These are phyloP conservation scores for Theobroma cacao DNA, from an alignment of 345 rosid species.

Conservation along the genomic window DNA sequence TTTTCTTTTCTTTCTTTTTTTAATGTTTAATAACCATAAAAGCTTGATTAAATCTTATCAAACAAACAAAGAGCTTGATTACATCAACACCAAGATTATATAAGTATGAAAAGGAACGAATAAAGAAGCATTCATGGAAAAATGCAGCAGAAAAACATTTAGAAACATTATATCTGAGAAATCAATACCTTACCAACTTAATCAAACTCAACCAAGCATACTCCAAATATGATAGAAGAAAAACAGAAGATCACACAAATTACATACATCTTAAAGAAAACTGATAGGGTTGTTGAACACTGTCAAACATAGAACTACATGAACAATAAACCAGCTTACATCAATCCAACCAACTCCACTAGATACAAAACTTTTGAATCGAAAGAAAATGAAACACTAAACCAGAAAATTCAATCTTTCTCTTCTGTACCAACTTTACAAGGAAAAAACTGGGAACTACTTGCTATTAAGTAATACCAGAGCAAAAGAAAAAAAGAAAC, in stretches of 20 bases:
- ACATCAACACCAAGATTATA: background rate
- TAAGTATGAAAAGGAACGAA: background rate
- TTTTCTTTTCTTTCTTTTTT: too few relatives aligned
- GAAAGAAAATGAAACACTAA: background rate
- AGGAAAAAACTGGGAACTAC: conserved; percentile 17
- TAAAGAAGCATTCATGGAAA: background rate
- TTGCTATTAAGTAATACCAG: conserved; percentile 12
- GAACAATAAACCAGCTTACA: background rate
- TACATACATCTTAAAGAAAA: background rate
- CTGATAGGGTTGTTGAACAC: background rate
- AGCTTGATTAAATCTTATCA: too few relatives aligned
- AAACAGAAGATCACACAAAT: background rate
- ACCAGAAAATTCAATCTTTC: background rate
- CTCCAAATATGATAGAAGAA: background rate
- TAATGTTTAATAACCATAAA: too few relatives aligned
- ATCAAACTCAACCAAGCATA: background rate
- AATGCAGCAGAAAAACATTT: background rate
- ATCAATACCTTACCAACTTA: background rate
- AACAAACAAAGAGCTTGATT: too few relatives aligned
- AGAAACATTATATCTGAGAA: background rate
- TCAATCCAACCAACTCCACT: conserved; percentile 1
- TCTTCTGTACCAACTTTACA: conserved; percentile 14
- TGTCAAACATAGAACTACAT: background rate
- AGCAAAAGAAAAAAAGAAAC: background rate
- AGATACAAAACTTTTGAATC: background rate